phyloP scores from a whole-genome alignment of 2,329 filamentous ascomycete genomes.

The Shiraia sp. region DNA sequence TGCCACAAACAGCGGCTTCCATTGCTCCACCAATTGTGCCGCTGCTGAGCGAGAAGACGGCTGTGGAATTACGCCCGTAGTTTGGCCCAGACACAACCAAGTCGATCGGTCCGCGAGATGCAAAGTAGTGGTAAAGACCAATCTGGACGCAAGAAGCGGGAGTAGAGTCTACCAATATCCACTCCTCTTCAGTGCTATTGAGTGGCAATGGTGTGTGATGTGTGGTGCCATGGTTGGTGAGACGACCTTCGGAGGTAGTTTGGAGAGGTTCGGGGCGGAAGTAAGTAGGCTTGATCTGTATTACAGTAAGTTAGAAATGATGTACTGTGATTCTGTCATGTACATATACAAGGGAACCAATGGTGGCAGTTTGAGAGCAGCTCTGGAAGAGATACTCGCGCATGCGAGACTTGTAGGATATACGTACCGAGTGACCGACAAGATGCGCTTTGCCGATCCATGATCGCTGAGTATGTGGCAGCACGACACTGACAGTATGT shows the following conservation, averaged over 20 bases:
- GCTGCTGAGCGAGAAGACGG: constrained; percentile 53
- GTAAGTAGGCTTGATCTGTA: constrained; percentile 72
- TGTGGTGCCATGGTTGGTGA: constrained; percentile 45
- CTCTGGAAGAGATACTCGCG: no score
- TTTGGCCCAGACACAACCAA: constrained; percentile 56
- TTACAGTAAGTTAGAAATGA: background rate
- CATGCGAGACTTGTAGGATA: background rate
- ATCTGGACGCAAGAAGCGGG: constrained; percentile 56
- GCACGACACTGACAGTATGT: constrained; percentile 86
- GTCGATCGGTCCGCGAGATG: constrained; percentile 49
- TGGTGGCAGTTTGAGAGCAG: no score
- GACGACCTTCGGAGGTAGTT: constrained; percentile 31
- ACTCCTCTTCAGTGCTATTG: constrained; percentile 47
- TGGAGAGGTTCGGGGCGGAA: constrained; percentile 70
- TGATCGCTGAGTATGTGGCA: constrained; percentile 88
- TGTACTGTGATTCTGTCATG: no score
- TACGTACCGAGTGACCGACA: constrained; percentile 72
- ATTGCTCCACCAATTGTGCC: constrained; percentile 56
- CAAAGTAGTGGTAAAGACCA: constrained; percentile 53
- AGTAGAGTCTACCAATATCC: constrained; percentile 56
- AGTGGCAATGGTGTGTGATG: constrained; percentile 37
- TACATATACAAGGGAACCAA: no score
- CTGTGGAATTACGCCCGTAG: constrained; percentile 56
- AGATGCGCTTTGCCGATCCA: constrained; percentile 99
- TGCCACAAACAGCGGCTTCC: constrained; percentile 53